phyloP scores from a whole-genome alignment of 257 asterid genomes.

The Penstemon eatonii region DNA sequence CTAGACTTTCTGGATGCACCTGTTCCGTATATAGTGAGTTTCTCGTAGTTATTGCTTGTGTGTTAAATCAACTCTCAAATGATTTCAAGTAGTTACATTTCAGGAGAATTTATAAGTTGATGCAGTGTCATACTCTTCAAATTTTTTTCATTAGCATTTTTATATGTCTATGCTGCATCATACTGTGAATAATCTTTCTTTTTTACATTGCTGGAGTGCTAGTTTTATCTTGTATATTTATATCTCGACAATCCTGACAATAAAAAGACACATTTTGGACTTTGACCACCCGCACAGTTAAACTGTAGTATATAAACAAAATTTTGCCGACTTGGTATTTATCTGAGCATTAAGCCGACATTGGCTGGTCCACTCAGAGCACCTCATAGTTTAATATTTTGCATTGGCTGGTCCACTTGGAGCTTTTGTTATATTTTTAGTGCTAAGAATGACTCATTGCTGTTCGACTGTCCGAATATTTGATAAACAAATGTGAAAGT shows the following conservation, averaged over 20 bases:
- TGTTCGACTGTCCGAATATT: neutral
- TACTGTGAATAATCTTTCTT: neutral
- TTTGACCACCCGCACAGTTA: neutral
- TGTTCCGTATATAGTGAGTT: conserved; percentile 95
- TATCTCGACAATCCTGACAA: conserved; percentile 1
- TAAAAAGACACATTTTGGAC: neutral
- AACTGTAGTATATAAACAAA: neutral
- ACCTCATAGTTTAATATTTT: neutral
- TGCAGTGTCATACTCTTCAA: neutral
- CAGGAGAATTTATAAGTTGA: conserved; percentile 4
- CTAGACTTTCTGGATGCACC: conserved; percentile 98
- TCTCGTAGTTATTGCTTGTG: conserved; percentile 14
- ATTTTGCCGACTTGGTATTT: neutral
- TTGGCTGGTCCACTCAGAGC: neutral
- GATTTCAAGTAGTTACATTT: conserved; percentile 15
- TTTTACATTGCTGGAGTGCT: neutral
- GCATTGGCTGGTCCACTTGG: neutral
- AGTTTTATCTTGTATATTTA: neutral
- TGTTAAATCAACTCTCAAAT: conserved; percentile 10
- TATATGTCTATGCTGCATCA: neutral
- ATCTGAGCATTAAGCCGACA: neutral
- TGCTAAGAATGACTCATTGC: neutral
- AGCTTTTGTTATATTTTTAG: conserved; percentile 17
- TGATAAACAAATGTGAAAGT: conserved; percentile 1
- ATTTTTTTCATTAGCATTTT: conserved; percentile 4